These are phyloP conservation scores for Lantana camara DNA, from an alignment of 257 asterid species.

Conservation along the genomic window DNA sequence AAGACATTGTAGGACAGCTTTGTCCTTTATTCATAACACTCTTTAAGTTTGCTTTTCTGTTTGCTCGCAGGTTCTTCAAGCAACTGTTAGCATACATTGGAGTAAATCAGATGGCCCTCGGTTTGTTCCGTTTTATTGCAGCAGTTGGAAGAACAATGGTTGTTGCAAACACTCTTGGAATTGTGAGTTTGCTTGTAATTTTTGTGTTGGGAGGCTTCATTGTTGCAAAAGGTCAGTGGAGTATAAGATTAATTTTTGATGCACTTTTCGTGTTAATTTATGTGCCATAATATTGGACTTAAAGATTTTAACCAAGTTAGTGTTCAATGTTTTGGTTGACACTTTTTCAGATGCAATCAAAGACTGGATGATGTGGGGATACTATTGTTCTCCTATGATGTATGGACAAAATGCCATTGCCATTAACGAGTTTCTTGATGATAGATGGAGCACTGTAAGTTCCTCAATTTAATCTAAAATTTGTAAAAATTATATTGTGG, in stretches of 20 bases:
- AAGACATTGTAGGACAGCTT: background rate
- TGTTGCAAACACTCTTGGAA: slow-evolving; percentile 61
- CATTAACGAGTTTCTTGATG: slow-evolving; percentile 56
- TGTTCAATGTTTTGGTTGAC: too few relatives aligned
- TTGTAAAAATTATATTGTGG: slow-evolving; percentile 4
- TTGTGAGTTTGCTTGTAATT: slow-evolving; percentile 53
- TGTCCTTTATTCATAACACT: background rate
- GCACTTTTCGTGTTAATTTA: too few relatives aligned
- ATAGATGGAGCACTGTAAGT: slow-evolving; percentile 68
- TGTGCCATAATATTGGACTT: background rate
- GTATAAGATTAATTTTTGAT: background rate
- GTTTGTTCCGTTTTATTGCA: slow-evolving; percentile 61
- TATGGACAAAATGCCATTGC: slow-evolving; percentile 73
- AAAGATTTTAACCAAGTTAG: background rate
- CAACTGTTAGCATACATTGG: slow-evolving; percentile 58
- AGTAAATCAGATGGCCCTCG: slow-evolving; percentile 62
- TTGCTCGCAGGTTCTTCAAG: slow-evolving; percentile 49
- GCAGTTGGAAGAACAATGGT: slow-evolving; percentile 60
- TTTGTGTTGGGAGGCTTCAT: slow-evolving; percentile 65
- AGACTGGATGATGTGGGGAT: slow-evolving; percentile 72
- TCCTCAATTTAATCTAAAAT: background rate
- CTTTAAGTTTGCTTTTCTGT: too few relatives aligned
- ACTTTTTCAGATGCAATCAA: slow-evolving; percentile 48
- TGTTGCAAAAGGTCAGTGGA: slow-evolving; percentile 48
- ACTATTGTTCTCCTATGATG: slow-evolving; percentile 66